Conservation (phyloP, 306 rosid genomes). For the Bauhinia variegata region DNA sequence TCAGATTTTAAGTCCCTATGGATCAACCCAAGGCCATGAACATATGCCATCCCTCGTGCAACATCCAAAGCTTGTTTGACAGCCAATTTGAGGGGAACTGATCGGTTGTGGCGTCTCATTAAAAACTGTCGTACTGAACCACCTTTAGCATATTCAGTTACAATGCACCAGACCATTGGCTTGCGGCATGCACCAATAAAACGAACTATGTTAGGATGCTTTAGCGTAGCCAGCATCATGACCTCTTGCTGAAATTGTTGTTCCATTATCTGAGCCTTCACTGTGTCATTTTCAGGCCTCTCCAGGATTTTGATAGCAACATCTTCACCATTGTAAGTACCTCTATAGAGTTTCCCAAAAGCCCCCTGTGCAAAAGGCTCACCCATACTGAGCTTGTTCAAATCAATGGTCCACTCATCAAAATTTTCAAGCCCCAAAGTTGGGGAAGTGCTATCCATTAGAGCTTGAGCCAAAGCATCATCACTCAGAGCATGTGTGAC, state of each 20-base stretch:
- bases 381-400: conserved; percentile 91
- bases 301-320: conserved; percentile 97
- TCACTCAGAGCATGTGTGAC: conserved; percentile 90
- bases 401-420: conserved; percentile 89
- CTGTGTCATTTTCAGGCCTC: conserved; percentile 89
- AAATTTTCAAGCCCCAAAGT: conserved; percentile 87
- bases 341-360: conserved; percentile 94
- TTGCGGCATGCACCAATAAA: conserved; percentile 93
- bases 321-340: conserved; percentile 90
- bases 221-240: conserved; percentile 91
- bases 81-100: conserved; percentile 92
- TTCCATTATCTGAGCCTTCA: conserved; percentile 93
- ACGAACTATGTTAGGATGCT: conserved; percentile 92
- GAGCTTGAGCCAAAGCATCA: conserved; percentile 94
- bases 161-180: conserved; percentile 99
- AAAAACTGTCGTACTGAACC: conserved; percentile 94
- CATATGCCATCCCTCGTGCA: conserved; percentile 94
- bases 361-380: conserved; percentile 98
- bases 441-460: conserved; percentile 72
- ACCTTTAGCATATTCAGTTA: conserved; percentile 96
- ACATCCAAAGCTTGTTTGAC: conserved; percentile 98
- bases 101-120: conserved; percentile 76
- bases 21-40: conserved; percentile 84
- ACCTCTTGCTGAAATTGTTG: conserved; percentile 98
- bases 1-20: conserved; percentile 97